Evolutionary conservation across 1,284 basidiomycete genomes (phyloP).

Genomic region (Rhodotorula glutinis): DNA sequence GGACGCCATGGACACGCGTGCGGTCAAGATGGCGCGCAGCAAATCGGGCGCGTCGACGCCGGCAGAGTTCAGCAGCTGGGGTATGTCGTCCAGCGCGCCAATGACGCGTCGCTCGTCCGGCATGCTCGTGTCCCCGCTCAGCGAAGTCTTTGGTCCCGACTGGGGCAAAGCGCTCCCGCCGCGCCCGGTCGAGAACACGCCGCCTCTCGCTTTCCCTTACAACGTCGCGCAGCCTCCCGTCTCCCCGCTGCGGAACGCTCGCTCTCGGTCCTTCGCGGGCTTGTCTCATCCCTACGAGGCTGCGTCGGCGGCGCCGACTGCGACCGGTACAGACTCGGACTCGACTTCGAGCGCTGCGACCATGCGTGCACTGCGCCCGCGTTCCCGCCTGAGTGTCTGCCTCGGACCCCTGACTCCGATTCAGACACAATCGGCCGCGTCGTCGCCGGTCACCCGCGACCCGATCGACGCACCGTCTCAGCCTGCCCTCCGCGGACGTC

Average conservation of each 20-base stretch:
- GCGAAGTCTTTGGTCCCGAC: conserved; percentile 16
- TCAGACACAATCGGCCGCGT: conserved; percentile 4
- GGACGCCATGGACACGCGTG: conserved; percentile 23
- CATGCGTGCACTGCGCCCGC: background rate
- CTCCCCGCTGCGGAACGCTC: conserved; percentile 20
- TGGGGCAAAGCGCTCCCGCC: conserved; percentile 29
- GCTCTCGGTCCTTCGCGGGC: conserved; percentile 28
- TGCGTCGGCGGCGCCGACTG: background rate
- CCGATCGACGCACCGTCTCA: background rate
- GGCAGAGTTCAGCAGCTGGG: background rate
- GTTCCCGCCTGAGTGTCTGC: conserved; percentile 9
- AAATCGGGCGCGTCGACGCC: conserved; percentile 21
- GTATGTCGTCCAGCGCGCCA: background rate
- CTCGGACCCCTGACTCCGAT: conserved; percentile 20
- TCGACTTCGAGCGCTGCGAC: background rate
- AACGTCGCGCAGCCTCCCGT: conserved; percentile 18
- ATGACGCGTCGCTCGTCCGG: conserved; percentile 17
- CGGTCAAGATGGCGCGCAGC: conserved; percentile 24
- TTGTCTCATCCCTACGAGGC: conserved; percentile 12
- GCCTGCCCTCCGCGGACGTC: conserved; percentile 4
- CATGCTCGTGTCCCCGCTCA: conserved; percentile 18
- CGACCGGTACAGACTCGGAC: background rate
- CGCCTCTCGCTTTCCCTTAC: conserved; percentile 23
- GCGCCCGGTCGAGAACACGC: background rate
- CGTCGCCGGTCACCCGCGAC: conserved; percentile 1